Evolutionary conservation across 257 asterid species (phyloP).

Genomic region (Striga asiatica): DNA sequence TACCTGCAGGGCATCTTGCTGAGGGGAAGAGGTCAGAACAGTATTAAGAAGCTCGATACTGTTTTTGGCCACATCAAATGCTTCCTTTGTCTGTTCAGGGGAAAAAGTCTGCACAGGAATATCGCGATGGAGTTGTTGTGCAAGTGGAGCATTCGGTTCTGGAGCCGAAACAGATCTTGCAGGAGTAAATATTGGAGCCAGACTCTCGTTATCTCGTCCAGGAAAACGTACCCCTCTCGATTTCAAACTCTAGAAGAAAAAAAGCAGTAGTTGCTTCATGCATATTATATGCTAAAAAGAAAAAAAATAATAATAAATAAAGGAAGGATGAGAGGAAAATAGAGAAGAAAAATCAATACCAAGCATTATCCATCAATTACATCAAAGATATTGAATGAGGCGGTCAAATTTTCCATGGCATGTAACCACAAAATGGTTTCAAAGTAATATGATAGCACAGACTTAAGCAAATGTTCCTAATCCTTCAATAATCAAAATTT

Average conservation of each 20-base stretch:
- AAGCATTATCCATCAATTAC: no score
- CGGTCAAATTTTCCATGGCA: no score
- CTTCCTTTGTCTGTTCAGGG: constrained; percentile 73
- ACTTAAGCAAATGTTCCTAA: no score
- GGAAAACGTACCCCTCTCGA: constrained; percentile 87
- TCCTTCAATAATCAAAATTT: no score
- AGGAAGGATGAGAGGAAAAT: no score
- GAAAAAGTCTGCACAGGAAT: constrained; percentile 52
- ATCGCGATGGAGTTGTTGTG: constrained; percentile 38
- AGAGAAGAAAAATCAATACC: no score
- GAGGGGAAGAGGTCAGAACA: constrained; percentile 88
- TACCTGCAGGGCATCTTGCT: constrained; percentile 74
- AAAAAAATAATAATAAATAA: not conserved
- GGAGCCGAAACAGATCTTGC: constrained; percentile 53
- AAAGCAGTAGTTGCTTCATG: no score
- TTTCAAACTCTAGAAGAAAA: constrained; percentile 80
- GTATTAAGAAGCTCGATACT: constrained; percentile 83
- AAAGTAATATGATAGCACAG: no score
- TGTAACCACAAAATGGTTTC: no score
- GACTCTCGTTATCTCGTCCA: constrained; percentile 65
- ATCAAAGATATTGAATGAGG: no score
- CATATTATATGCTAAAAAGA: no score
- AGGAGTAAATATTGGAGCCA: constrained; percentile 77
- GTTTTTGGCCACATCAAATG: constrained; percentile 91
- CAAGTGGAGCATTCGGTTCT: constrained; percentile 36